Evolutionary conservation across 352 stramenopile species (phyloP).

Genomic region (Globisporangium nodosum): DNA sequence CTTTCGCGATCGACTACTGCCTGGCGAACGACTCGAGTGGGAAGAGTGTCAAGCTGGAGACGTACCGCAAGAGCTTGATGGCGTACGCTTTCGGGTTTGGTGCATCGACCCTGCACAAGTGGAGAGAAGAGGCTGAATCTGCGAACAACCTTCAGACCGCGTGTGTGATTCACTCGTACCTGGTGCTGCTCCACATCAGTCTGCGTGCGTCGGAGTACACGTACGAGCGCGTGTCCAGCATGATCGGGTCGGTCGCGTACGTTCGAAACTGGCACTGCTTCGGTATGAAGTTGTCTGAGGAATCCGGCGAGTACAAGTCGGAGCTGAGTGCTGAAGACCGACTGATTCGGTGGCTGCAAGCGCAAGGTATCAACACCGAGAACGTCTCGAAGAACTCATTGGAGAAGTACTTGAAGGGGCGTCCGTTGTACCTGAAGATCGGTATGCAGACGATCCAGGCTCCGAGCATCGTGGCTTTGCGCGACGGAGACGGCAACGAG

Average conservation of each 20-base stretch:
- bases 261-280: conserved; percentile 91
- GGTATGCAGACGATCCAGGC: conserved; percentile 86
- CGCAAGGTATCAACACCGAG: conserved; percentile 85
- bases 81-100: conserved; percentile 70
- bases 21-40: conserved; percentile 25
- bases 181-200: conserved; percentile 64
- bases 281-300: conserved; percentile 73
- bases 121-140: conserved; percentile 61
- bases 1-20: conserved; percentile 57
- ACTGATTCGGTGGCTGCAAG: conserved; percentile 84
- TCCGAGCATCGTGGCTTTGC: conserved; percentile 70
- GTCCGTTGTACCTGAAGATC: conserved; percentile 84
- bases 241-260: conserved; percentile 83
- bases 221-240: conserved; percentile 45
- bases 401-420: conserved; percentile 82
- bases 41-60: conserved; percentile 34
- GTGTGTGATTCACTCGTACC: conserved; percentile 84
- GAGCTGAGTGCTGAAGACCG: conserved; percentile 65
- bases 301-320: conserved; percentile 34
- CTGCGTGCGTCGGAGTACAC: conserved; percentile 69
- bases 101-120: conserved; percentile 67
- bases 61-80: conserved; percentile 50
- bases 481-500: conserved; percentile 45
- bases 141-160: conserved; percentile 73
- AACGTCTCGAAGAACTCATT: conserved; percentile 77